phyloP scores from a whole-genome alignment of 768 basidiomycete genomes.

The Naganishia randhawae region DNA sequence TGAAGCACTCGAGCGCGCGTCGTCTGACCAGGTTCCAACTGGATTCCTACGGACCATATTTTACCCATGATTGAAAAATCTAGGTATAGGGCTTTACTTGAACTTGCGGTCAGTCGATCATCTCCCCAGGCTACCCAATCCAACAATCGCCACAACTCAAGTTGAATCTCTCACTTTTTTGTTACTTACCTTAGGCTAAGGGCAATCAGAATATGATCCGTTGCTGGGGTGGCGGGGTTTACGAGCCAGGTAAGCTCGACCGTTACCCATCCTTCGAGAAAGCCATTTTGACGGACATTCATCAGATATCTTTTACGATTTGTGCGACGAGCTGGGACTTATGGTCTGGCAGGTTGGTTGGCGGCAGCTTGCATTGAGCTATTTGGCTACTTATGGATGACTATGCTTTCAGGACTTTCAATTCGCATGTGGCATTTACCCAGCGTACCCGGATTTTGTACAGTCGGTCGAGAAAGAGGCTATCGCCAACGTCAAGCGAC shows the following conservation, averaged over 20 bases:
- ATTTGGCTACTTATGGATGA: too few species aligned
- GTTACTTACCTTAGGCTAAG: constrained; percentile 46
- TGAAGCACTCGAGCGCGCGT: neutral
- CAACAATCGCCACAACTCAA: neutral
- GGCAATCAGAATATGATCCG: constrained; percentile 95
- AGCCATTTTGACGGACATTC: neutral
- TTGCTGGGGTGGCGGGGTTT: constrained; percentile 92
- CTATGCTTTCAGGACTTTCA: constrained; percentile 64
- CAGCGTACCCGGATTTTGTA: constrained; percentile 76
- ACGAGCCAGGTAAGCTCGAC: constrained; percentile 52
- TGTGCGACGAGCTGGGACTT: constrained; percentile 60
- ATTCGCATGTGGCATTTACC: constrained; percentile 93
- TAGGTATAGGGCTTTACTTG: constrained; percentile 74
- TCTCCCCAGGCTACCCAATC: neutral
- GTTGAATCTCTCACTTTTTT: neutral
- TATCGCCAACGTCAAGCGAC: constrained; percentile 73
- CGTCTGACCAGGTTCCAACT: constrained; percentile 46
- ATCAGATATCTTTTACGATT: constrained; percentile 64
- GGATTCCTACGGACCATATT: constrained; percentile 86
- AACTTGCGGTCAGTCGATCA: constrained; percentile 60
- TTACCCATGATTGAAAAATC: constrained; percentile 63
- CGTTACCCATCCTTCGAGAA: too few species aligned
- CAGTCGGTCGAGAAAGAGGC: constrained; percentile 72
- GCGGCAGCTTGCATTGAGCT: neutral
- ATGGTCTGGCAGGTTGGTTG: constrained; percentile 73